Evolutionary conservation across 2,329 filamentous ascomycete genomes (phyloP), one percentile per base, ranked within the genome.

Genomic region (Aspergillus viridinutans): DNA sequence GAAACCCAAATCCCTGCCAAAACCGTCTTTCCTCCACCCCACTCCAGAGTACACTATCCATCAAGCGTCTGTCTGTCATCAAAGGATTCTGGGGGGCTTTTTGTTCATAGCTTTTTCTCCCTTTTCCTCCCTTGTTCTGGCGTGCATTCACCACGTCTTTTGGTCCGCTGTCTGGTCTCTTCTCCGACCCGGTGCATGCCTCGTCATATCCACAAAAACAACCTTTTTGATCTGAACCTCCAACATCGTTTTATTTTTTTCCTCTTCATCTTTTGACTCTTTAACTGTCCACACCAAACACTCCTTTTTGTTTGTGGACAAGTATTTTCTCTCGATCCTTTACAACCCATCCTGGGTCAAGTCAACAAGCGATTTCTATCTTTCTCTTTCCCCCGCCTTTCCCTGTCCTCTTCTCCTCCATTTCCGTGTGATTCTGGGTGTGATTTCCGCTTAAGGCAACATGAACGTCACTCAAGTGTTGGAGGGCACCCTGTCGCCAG

Each of bases 391-490:
- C 43, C 43, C 43, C 43, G 21, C 40, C 21, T 35, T 48, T 59
- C 52, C 49, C 56, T 55, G 32, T 45, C 43, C 38, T 56, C 57
- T 53, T 53, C 58, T 61, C 56, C 60, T 60, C 58, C 55, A 60
- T 60, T 54, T 52, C 12, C 55, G 55, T 63, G 59, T 61, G 58
- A 57, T 57, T 54, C 57, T 58, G 61, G 57, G 64, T 62, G 52
- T 60, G 59, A 56, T 63, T 58, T 64, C 54, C 66, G 55, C 56
- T 54, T 65, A 59, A 67, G 61, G 57, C 69, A 91, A 85, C 81
- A 92, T 95, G 89, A 91, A 97, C 82, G 95, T 97, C 82, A 96
- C 93, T 83, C 89, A 92, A 81, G 93, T 99, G 82, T 89, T 99
- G 83, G 87, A 91, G 80, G 93, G 92, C 82, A 97, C 94, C 77